Base-by-base conservation (phyloP, 495 filamentous ascomycete genomes). In the Podospora didyma region DNA sequence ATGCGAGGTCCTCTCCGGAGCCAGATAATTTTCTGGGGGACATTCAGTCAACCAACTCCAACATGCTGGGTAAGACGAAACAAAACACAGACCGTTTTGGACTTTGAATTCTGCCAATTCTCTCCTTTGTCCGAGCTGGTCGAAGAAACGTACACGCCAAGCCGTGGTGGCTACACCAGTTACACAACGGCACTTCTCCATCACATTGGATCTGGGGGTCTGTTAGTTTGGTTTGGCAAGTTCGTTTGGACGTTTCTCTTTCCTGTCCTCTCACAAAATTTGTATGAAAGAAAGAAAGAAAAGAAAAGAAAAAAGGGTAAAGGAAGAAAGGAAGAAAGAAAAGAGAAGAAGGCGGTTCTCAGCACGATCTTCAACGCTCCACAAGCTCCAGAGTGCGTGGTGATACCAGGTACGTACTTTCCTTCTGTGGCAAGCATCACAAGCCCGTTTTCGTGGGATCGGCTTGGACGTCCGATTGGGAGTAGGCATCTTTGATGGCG, bases 131-230 rank as follows among this genome's bases (percentile, higher is more conserved):
- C 44, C 65, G 67, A 24, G 69, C 64, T 1, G 69, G 63, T 23
- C 77, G 66, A 46, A 73, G 67, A 56, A 78, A 80, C 1, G 77
- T 79, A 62, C 79, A 82, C 14, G 72, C 59, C 3, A 75, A 69
- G 49, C 74, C 66, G 57, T 82, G 79, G 59, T 81, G 77, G 50
- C 68, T 71, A 53, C 79, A 82, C 79, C 79, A 82, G 62, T 82
- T 76, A 67, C 79, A 82, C 49, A 70, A 51, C 3, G 63, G 51
- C 16, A 26, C 41, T 7, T 65, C 72, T 11, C 65, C 68, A 54
- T 82, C 79, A 54, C 79, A 82, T 74, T 79, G 78, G 50, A 82
- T 82, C 78, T 82, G 50, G 16, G n/a, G 5, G 26, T 31, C 9
- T 4, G 26, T 31, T 4, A 31, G 3, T 31, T 31, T 31, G 3